Percentiles rank a stretch among this genome's conserved stretches.
phyloP scores from a whole-genome alignment of 345 rosid genomes.

The Brassica nigra region DNA sequence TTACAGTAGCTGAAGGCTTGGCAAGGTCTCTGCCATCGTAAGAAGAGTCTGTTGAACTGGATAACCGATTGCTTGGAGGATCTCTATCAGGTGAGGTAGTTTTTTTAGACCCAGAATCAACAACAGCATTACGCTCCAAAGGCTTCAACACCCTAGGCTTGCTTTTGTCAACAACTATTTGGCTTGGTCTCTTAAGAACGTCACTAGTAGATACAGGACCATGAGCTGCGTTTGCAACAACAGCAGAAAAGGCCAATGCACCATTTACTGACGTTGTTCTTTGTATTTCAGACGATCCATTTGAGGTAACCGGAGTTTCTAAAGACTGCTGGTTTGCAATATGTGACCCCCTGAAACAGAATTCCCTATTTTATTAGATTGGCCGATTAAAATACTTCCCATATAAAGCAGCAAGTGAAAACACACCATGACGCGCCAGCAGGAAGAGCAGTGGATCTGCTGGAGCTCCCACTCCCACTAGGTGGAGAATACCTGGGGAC shows the following conservation, averaged over 20 bases:
- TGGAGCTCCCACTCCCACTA: constrained; percentile 47
- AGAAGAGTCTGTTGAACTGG: not conserved
- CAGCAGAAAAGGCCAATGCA: not conserved
- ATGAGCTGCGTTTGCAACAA: not conserved
- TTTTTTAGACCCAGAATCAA: not conserved
- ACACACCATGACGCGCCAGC: constrained; percentile 78
- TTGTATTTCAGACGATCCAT: not conserved
- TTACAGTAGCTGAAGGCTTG: constrained; percentile 27
- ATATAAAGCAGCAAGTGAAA: not conserved
- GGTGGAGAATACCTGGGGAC: constrained; percentile 57
- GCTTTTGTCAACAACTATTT: not conserved
- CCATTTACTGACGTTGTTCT: not conserved
- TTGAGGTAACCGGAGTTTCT: not conserved
- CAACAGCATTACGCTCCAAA: not conserved
- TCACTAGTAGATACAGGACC: not conserved
- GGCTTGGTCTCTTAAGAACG: not conserved
- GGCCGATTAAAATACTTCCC: not conserved
- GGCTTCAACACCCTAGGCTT: not conserved
- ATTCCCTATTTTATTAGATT: not conserved
- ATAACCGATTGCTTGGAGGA: not conserved
- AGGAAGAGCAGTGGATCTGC: constrained; percentile 64
- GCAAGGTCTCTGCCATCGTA: not conserved
- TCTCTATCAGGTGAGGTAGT: not conserved
- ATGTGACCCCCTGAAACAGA: not conserved
- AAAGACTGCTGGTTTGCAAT: not conserved